Percentiles rank a stretch among this genome's conserved stretches.
Conservation (phyloP, 495 filamentous ascomycete genomes). For the Friedmanniomyces endolithicus region DNA sequence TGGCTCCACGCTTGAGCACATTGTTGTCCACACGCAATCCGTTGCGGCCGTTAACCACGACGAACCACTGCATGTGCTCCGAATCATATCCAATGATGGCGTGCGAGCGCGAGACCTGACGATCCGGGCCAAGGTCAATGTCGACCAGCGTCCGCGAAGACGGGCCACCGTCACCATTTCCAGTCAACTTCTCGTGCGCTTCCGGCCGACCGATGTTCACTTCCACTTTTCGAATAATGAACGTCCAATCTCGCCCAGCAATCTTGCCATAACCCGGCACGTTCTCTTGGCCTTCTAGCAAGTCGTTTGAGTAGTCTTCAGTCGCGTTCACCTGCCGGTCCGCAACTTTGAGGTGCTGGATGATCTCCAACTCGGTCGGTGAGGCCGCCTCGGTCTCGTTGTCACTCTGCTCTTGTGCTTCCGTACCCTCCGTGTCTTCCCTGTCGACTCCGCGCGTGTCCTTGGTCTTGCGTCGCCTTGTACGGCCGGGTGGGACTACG, state of each 20-base stretch:
- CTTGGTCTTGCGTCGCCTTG: slow-evolving; percentile 12
- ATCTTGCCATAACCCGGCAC: slow-evolving; percentile 90
- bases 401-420: slow-evolving; percentile 15
- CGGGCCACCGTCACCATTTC: slow-evolving; percentile 29
- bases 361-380: slow-evolving; percentile 49
- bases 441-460: slow-evolving; percentile 5
- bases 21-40: slow-evolving; percentile 68
- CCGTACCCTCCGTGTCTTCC: slow-evolving; percentile 20
- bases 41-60: slow-evolving; percentile 80
- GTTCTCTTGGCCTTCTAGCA: slow-evolving; percentile 58
- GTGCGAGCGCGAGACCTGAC: slow-evolving; percentile 79
- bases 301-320: slow-evolving; percentile 57
- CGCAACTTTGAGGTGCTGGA: slow-evolving; percentile 51
- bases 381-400: slow-evolving; percentile 9
- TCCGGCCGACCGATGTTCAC: slow-evolving; percentile 71
- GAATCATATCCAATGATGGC: slow-evolving; percentile 73
- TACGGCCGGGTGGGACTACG: slow-evolving; percentile 3
- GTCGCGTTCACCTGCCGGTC: slow-evolving; percentile 53
- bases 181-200: slow-evolving; percentile 23
- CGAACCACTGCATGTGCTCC: slow-evolving; percentile 56
- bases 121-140: slow-evolving; percentile 87
- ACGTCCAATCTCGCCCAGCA: slow-evolving; percentile 85
- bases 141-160: slow-evolving; percentile 49
- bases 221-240: slow-evolving; percentile 67
- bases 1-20: slow-evolving; percentile 50